Evolutionary conservation across 2,329 filamentous ascomycete species (phyloP).

Genomic region (Colletotrichum cuscutae): DNA sequence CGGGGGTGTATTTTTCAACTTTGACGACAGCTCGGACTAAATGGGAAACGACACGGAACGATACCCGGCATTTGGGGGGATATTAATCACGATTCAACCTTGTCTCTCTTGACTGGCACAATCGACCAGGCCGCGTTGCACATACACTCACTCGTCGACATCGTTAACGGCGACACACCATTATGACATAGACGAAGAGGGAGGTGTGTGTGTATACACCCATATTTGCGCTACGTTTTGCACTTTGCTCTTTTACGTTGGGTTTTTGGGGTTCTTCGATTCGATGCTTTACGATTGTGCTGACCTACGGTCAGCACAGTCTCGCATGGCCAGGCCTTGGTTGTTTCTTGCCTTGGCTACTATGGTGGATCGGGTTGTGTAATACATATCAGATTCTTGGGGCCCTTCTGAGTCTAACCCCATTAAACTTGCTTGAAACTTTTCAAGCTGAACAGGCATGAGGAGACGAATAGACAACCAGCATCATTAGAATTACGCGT

Average conservation of each 20-base stretch:
- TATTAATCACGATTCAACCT: conserved; percentile 19
- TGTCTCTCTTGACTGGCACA: conserved; percentile 23
- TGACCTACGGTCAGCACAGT: background rate
- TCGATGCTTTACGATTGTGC: background rate
- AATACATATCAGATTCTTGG: conserved; percentile 7
- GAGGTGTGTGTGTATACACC: background rate
- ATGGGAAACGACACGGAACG: conserved; percentile 30
- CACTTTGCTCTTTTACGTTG: conserved; percentile 12
- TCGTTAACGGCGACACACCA: background rate
- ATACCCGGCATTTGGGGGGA: conserved; percentile 33
- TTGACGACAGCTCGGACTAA: conserved; percentile 30
- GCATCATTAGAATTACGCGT: background rate
- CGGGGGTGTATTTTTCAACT: conserved; percentile 10
- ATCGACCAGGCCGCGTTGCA: conserved; percentile 20
- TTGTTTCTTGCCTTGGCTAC: conserved; percentile 21
- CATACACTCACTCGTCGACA: conserved; percentile 14
- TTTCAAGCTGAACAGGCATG: background rate
- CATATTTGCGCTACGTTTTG: conserved; percentile 25
- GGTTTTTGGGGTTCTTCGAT: background rate
- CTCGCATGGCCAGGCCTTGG: background rate
- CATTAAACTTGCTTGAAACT: background rate
- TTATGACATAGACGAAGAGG: conserved; percentile 10
- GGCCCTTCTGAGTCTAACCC: conserved; percentile 4
- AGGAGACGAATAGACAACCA: conserved; percentile 13
- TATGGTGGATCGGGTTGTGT: conserved; percentile 7